phyloP scores from a whole-genome alignment of 2,329 filamentous ascomycete species.

The Alternaria sp. region DNA sequence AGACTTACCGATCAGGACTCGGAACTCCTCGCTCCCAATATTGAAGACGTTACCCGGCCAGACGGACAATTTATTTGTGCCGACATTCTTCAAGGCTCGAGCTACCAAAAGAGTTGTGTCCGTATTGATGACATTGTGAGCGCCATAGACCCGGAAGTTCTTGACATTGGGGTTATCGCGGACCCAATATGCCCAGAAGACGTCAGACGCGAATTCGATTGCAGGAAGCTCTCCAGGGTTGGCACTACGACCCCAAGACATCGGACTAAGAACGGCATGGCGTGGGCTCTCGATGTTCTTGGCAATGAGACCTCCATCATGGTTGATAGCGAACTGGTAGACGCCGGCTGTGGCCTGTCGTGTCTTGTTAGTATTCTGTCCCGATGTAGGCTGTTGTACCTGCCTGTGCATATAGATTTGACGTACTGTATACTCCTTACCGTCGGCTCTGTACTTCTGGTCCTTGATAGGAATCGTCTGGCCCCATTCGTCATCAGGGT shows the following conservation, averaged over 20 bases:
- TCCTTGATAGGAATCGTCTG: neutral
- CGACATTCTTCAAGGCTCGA: slow-evolving; percentile 22
- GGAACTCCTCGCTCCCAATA: slow-evolving; percentile 21
- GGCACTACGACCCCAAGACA: slow-evolving; percentile 15
- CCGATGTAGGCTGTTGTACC: neutral
- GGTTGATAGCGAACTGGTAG: slow-evolving; percentile 27
- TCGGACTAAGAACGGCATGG: slow-evolving; percentile 3
- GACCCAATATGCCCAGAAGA: slow-evolving; percentile 36
- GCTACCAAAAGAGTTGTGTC: slow-evolving; percentile 23
- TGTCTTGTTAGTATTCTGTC: neutral
- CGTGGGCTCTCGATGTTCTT: slow-evolving; percentile 19
- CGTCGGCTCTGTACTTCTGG: slow-evolving; percentile 25
- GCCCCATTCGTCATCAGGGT: neutral
- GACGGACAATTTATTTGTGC: neutral
- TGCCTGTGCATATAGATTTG: neutral
- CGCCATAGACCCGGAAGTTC: slow-evolving; percentile 29
- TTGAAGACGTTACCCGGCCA: slow-evolving; percentile 33
- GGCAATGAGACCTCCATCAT: slow-evolving; percentile 22
- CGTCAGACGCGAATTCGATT: slow-evolving; percentile 24
- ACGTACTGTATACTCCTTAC: slow-evolving; percentile 22
- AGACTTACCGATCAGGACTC: slow-evolving; percentile 31
- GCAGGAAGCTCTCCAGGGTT: slow-evolving; percentile 29
- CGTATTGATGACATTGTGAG: slow-evolving; percentile 22
- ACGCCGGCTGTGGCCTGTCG: slow-evolving; percentile 24
- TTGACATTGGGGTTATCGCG: slow-evolving; percentile 23